Evolutionary conservation across 352 stramenopile genomes (phyloP), one percentile per base, ranked within the genome.

Genomic region (Pythium plurisporium): DNA sequence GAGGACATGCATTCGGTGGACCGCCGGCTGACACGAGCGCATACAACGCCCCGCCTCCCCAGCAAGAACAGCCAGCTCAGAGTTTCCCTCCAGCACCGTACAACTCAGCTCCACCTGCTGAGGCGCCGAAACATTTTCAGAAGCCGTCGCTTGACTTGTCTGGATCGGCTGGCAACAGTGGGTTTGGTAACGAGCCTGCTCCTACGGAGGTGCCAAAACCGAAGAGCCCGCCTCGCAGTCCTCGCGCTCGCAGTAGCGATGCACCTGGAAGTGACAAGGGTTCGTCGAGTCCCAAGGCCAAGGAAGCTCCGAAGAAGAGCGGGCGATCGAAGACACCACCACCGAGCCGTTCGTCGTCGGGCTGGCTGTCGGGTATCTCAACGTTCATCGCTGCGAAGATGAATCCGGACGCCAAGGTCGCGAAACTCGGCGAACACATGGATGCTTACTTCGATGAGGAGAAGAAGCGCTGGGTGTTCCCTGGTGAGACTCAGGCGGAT

Each of bases 391-490:
- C 62, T 11, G 79, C 70, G 9, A 93, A 89, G 62, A 87, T 91
- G 70, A 89, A 95, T 62, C 82, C 86, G 1, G 86, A 95, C 22
- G 83, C 65, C 19, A 95, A 91, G 67, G 77, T 89, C 3, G 86
- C 76, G 40, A 84, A 94, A 48, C 69, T 94, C 14, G 79, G 80
- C 2, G 69, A 82, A 59, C 69, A 92, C 10, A 85, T 90, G 82
- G 75, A 90, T 38, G 84, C 81, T 9, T 92, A 92, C 54, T 95
- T 75, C 44, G 82, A 90, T 57, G 69, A 95, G 55, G 67, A 89
- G 27, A 75, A 79, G 38, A 91, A 95, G 64, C 74, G 84, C n/a
- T 95, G 86, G 86, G 73, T 95, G 6, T 94, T 95, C 63, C 86
- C 86, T 37, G 86, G 79, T 22, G 86, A 93, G 69, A 74, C 70